These are phyloP conservation scores for Kodamaea leandrae DNA, from an alignment of 805 yeast genomes.

Conservation along the genomic window DNA sequence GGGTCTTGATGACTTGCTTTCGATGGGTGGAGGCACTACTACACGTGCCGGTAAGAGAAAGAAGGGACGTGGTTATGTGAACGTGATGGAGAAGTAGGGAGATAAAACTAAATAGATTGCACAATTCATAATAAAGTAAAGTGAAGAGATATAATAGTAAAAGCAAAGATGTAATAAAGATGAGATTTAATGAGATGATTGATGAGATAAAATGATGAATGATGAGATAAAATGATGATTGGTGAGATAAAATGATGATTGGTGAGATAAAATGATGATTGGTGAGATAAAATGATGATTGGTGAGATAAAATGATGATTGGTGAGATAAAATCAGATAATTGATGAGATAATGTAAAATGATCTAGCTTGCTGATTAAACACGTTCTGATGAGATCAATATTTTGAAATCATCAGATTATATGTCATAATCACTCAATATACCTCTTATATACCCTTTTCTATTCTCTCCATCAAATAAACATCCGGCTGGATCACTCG, in stretches of 20 bases:
- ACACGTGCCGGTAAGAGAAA: constrained; percentile 28
- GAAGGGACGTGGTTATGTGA: constrained; percentile 53
- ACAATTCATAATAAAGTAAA: too few relatives aligned
- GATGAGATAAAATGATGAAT: background rate
- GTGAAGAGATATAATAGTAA: too few relatives aligned
- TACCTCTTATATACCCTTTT: too few relatives aligned
- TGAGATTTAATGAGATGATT: background rate
- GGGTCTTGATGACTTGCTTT: constrained; percentile 40
- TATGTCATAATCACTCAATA: too few relatives aligned
- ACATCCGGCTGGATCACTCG: constrained; percentile 41
- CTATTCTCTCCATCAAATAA: constrained; percentile 27
- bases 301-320: background rate
- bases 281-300: background rate
- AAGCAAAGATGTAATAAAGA: background rate
- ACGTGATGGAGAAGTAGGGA: constrained; percentile 50
- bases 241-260: background rate
- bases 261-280: background rate
- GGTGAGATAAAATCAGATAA: background rate
- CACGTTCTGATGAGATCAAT: too few relatives aligned
- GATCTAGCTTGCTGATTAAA: too few relatives aligned
- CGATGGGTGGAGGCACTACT: constrained; percentile 26
- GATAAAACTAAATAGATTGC: background rate
- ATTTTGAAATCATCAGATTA: too few relatives aligned
- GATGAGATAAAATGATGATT: background rate
- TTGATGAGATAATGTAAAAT: background rate